Conservation (phyloP, 805 yeast species). For the Schwanniomyces vanrijiae region DNA sequence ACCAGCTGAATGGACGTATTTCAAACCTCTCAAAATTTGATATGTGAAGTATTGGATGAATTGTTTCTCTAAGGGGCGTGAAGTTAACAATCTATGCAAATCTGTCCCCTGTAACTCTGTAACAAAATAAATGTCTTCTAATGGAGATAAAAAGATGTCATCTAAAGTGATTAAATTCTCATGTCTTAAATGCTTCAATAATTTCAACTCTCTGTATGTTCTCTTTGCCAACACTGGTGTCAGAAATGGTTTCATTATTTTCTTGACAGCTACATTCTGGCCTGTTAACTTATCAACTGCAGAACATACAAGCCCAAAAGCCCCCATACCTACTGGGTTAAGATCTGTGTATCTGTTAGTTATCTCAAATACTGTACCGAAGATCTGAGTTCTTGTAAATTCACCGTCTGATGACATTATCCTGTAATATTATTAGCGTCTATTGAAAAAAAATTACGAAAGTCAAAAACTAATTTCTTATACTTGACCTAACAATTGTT, state of each 20-base stretch:
- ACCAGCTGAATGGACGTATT: constrained; percentile 89
- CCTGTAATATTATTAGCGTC: background rate
- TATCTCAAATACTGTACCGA: constrained; percentile 93
- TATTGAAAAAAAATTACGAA: background rate
- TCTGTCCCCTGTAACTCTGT: constrained; percentile 98
- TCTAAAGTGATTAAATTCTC: constrained; percentile 91
- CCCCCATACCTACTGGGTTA: constrained; percentile 99
- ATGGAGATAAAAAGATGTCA: constrained; percentile 90
- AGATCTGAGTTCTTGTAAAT: constrained; percentile 78
- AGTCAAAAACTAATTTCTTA: background rate
- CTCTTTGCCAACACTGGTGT: constrained; percentile 95
- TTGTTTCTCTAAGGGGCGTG: constrained; percentile 93
- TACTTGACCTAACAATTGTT: background rate
- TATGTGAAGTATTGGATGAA: constrained; percentile 95
- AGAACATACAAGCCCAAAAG: constrained; percentile 96
- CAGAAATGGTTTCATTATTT: constrained; percentile 95
- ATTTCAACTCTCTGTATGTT: constrained; percentile 92
- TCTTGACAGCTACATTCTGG: constrained; percentile 95
- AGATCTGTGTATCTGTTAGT: constrained; percentile 87
- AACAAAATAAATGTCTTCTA: constrained; percentile 94
- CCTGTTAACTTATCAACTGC: constrained; percentile 89
- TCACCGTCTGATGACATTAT: constrained; percentile 43
- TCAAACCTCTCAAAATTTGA: constrained; percentile 87
- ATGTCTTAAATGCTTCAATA: constrained; percentile 89
- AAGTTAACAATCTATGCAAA: constrained; percentile 83